Conservation (phyloP, 108 stramenopile genomes). For the Pseudonitzschia pungens region DNA sequence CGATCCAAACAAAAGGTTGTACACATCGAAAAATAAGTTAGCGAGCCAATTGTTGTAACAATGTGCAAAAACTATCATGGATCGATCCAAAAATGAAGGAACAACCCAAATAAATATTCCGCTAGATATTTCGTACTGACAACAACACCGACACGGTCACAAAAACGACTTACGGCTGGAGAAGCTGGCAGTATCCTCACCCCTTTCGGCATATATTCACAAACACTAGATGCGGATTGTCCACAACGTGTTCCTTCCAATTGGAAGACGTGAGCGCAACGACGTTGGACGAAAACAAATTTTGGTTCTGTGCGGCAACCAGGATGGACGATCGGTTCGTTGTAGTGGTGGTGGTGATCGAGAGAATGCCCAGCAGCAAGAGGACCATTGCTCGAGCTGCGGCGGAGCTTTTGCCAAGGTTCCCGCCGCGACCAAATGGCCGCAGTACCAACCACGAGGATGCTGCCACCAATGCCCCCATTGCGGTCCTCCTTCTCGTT, state of each 20-base stretch:
- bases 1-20: no score
- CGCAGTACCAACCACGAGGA: no score
- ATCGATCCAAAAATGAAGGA: neutral
- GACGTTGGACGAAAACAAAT: constrained; percentile 43
- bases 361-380: neutral
- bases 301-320: neutral
- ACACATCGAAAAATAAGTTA: no score
- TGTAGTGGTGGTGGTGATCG: neutral
- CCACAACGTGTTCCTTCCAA: constrained; percentile 59
- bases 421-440: no score
- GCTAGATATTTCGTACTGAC: no score
- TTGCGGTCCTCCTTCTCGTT: no score
- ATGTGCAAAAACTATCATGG: neutral
- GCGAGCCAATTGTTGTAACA: neutral
- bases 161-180: constrained; percentile 31
- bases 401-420: no score
- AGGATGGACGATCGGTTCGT: neutral
- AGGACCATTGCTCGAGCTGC: neutral
- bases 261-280: constrained; percentile 53
- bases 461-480: no score
- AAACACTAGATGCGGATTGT: constrained; percentile 60
- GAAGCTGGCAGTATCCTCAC: constrained; percentile 79
- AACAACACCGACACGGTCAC: neutral
- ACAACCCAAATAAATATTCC: no score
- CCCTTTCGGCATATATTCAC: constrained; percentile 67